Evolutionary conservation across 1,139 yeast species (phyloP).

Genomic region (Taiozyma sp.): DNA sequence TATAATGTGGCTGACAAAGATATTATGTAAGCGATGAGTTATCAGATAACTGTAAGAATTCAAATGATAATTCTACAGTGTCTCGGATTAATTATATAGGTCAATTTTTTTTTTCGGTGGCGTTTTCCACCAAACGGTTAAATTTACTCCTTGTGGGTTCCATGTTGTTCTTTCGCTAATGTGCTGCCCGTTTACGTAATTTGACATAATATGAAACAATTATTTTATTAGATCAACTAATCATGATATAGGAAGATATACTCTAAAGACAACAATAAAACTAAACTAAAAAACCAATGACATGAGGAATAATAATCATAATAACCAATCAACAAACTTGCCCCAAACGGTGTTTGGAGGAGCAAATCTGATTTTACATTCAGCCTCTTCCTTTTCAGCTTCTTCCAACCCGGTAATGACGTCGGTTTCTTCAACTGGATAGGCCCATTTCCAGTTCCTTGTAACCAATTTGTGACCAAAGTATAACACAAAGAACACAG

Average conservation of each 20-base stretch:
- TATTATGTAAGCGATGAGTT: background rate
- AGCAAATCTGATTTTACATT: constrained; percentile 10
- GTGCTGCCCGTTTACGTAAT: too few relatives aligned
- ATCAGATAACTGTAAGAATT: too few relatives aligned
- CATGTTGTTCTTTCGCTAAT: too few relatives aligned
- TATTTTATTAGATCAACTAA: background rate
- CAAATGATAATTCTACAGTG: too few relatives aligned
- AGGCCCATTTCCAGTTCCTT: constrained; percentile 35
- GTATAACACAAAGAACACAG: constrained; percentile 55
- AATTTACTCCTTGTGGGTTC: too few relatives aligned
- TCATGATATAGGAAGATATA: background rate
- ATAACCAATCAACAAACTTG: constrained; percentile 18
- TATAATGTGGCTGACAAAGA: background rate
- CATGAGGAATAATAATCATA: constrained; percentile 4
- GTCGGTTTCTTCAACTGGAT: constrained; percentile 46
- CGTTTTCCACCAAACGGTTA: too few relatives aligned
- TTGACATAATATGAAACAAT: background rate
- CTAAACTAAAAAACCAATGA: background rate
- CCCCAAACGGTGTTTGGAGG: constrained; percentile 8
- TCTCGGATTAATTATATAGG: too few relatives aligned
- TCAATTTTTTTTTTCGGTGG: too few relatives aligned
- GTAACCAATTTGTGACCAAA: constrained; percentile 54
- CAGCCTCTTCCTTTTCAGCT: constrained; percentile 34
- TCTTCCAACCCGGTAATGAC: constrained; percentile 49
- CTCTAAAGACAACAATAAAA: background rate